Base-by-base conservation (phyloP, 2,329 filamentous ascomycete species). In the Dothistroma pini region DNA sequence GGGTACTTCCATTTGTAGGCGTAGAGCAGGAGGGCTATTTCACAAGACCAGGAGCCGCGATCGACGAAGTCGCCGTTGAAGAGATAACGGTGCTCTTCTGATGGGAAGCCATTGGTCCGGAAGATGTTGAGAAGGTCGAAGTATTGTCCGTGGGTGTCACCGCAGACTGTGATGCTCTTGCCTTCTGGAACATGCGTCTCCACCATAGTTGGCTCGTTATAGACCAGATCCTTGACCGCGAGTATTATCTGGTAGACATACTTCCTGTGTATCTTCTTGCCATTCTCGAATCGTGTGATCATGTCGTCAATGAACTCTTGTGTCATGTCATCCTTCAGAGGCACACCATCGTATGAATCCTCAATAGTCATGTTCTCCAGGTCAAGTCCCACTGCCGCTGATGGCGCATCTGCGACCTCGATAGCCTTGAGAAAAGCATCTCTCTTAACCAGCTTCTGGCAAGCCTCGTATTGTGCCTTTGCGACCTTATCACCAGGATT, bases 41-140 rank as follows among this genome's bases (percentile, higher is more conserved):
- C 95, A n/a, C 88, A 92, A 7, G 93, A 97, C 95, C 95, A 99
- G 41, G 92, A 97, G 31, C 95, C 95, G 74, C 95, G 86, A 75
- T 99, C 95, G 57, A 99, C 95, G 73, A 99, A 99, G 78, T 99
- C 95, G 66, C 95, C 95, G 75, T 99, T 99, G 83, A 99, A 99
- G 12, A 99, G 84, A 75, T 97, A 99, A 75, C 88, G 90, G 75
- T 97, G 92, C 74, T 89, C 91, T 64, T 93, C 91, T 16, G 84
- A 85, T 0, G 95, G 95, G 65, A 83, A 85, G 48, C 95, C 95
- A 70, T 96, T 97, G 60, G 95, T 84, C 66, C 90, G 84, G 86
- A 99, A 99, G 64, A 99, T 89, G 75, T 99, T 91, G 81, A 99
- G 88, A 48, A 99, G 83, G 76, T 99, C 95, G 75, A 96, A 99